These are phyloP conservation scores for Penicillium maclennaniae DNA, from an alignment of 495 filamentous ascomycete species.

Conservation along the genomic window DNA sequence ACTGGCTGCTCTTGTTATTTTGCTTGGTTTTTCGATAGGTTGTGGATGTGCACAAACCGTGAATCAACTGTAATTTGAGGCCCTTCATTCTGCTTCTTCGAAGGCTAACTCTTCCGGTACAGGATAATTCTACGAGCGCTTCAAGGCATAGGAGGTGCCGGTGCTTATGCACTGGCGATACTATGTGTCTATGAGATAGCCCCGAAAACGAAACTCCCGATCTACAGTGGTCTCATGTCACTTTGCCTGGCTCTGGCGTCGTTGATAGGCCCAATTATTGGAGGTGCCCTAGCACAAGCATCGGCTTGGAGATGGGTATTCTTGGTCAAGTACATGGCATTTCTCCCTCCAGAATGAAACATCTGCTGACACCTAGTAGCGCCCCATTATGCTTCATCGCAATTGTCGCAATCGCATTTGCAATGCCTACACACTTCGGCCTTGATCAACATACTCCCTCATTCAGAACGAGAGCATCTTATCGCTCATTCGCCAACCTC, in stretches of 20 bases:
- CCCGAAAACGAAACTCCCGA: conserved; percentile 43
- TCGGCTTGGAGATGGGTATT: conserved; percentile 61
- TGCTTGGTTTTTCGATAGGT: conserved; percentile 53
- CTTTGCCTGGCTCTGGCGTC: conserved; percentile 41
- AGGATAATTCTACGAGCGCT: conserved; percentile 53
- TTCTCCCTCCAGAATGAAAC: no score
- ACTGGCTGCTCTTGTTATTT: conserved; percentile 47
- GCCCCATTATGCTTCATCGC: conserved; percentile 22
- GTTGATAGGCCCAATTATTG: conserved; percentile 51
- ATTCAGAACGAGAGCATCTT: conserved; percentile 27
- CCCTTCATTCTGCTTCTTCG: not conserved
- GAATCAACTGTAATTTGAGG: conserved; percentile 49
- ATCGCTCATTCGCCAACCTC: conserved; percentile 32
- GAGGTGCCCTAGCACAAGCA: conserved; percentile 55
- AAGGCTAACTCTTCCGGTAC: not conserved
- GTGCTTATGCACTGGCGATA: conserved; percentile 49
- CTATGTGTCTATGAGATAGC: conserved; percentile 48
- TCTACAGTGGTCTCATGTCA: conserved; percentile 44
- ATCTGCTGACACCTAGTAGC: conserved; percentile 8
- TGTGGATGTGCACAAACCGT: conserved; percentile 52
- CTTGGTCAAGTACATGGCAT: conserved; percentile 51
- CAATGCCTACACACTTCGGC: conserved; percentile 29
- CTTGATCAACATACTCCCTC: conserved; percentile 26
- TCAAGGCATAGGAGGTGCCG: conserved; percentile 55
- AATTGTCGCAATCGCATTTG: conserved; percentile 16